Conservation (phyloP, 1,284 basidiomycete species). For the Ganoderma lingzhi region DNA sequence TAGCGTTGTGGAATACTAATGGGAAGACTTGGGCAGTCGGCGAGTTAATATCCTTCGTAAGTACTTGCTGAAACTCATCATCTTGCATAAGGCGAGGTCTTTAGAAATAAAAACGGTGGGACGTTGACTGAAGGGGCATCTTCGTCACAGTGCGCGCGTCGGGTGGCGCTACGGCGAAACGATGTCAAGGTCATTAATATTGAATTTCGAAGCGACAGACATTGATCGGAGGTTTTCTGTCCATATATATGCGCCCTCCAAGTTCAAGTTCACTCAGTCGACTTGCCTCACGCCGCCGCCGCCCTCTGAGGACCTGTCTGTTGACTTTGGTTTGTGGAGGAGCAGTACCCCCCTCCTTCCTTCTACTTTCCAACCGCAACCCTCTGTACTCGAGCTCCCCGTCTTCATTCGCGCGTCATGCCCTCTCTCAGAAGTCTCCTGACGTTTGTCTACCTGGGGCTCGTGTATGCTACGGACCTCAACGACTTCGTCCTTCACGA, state of each 20-base stretch:
- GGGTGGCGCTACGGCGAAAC: neutral
- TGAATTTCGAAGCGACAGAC: conserved; percentile 1
- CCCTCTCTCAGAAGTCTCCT: neutral
- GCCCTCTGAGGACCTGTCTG: neutral
- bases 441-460: neutral
- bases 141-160: neutral
- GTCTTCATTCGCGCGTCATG: neutral
- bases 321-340: neutral
- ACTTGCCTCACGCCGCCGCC: neutral
- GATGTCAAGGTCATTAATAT: neutral
- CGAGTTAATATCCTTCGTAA: neutral
- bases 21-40: neutral
- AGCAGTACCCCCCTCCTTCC: neutral
- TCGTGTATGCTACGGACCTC: neutral
- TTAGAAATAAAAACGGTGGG: neutral
- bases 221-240: neutral
- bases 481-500: conserved; percentile 29
- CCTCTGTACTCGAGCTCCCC: too few species aligned
- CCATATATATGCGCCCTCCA: neutral
- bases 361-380: neutral
- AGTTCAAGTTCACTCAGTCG: neutral
- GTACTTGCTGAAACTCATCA: neutral
- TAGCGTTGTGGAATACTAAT: neutral
- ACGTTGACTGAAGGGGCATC: neutral
- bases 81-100: neutral